Conservation (phyloP, 129 eudicot genomes). For the Flaveria bidentis region DNA sequence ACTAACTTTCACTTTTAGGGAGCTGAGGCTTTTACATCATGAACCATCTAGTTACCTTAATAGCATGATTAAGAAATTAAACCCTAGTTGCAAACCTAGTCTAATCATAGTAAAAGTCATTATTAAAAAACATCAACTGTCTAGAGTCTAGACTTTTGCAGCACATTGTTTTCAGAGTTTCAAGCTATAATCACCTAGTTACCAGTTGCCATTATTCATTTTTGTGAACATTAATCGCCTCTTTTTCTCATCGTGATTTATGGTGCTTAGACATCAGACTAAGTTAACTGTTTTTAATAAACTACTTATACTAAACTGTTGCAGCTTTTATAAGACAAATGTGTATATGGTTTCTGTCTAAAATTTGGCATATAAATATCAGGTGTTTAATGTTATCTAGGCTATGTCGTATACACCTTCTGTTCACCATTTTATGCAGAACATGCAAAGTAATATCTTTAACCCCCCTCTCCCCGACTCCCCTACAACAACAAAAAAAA, state of each 20-base stretch:
- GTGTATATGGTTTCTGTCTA: not conserved
- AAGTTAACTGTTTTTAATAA: not conserved
- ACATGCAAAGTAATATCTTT: too few relatives aligned
- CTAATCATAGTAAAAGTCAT: not conserved
- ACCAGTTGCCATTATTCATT: not conserved
- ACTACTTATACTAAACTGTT: not conserved
- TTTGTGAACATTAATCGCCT: constrained; percentile 16
- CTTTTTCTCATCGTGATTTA: not conserved
- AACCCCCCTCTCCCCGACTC: not conserved
- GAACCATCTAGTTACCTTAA: not conserved
- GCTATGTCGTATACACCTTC: constrained; percentile 1
- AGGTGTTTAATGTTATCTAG: not conserved
- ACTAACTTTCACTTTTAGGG: not conserved
- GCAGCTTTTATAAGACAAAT: not conserved
- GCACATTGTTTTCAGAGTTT: not conserved
- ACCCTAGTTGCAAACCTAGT: not conserved
- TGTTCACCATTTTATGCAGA: not conserved
- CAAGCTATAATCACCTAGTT: not conserved
- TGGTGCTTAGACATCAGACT: not conserved
- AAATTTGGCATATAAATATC: not conserved
- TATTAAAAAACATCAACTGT: not conserved
- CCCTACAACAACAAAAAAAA: not conserved
- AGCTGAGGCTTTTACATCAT: not conserved
- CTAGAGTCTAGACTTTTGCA: constrained; percentile 18
- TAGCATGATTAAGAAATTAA: constrained; percentile 14